Conservation (phyloP, 2,329 filamentous ascomycete genomes). For the Nemania serpens region DNA sequence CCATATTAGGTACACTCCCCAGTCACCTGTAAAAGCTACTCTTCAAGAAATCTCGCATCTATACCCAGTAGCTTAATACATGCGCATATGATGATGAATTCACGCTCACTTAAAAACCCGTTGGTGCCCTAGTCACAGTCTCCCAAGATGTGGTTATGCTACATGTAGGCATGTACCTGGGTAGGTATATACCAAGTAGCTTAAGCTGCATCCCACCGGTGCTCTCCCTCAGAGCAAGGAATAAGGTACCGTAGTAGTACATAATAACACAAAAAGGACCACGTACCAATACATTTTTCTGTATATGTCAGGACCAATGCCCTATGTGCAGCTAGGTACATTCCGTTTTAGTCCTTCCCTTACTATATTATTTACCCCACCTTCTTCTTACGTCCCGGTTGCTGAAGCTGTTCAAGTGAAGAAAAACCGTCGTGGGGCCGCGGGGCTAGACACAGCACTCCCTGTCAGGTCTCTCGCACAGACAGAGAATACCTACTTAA, state of each 20-base stretch:
- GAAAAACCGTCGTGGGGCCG: conserved; percentile 15
- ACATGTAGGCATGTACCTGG: no score
- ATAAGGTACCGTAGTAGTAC: no score
- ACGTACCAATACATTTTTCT: no score
- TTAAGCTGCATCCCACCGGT: no score
- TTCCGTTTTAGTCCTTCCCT: not conserved
- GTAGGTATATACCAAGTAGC: no score
- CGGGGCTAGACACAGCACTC: conserved; percentile 3
- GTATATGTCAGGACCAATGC: no score
- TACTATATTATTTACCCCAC: conserved; percentile 25
- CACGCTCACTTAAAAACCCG: conserved; percentile 8
- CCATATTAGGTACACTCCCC: conserved; percentile 1
- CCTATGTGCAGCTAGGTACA: no score
- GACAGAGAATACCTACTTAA: conserved; percentile 9
- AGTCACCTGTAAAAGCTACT: not conserved
- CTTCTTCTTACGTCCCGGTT: not conserved
- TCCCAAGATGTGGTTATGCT: not conserved
- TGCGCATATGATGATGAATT: not conserved
- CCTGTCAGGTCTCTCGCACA: conserved; percentile 12
- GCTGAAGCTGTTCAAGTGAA: conserved; percentile 1
- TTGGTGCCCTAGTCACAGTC: no score
- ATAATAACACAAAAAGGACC: no score
- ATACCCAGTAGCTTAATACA: conserved; percentile 18
- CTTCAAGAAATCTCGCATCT: conserved; percentile 11
- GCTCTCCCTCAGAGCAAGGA: no score